Evolutionary conservation across 352 stramenopile genomes (phyloP), one percentile per base, ranked within the genome.

Genomic region (Thalassiosira mediterranea): DNA sequence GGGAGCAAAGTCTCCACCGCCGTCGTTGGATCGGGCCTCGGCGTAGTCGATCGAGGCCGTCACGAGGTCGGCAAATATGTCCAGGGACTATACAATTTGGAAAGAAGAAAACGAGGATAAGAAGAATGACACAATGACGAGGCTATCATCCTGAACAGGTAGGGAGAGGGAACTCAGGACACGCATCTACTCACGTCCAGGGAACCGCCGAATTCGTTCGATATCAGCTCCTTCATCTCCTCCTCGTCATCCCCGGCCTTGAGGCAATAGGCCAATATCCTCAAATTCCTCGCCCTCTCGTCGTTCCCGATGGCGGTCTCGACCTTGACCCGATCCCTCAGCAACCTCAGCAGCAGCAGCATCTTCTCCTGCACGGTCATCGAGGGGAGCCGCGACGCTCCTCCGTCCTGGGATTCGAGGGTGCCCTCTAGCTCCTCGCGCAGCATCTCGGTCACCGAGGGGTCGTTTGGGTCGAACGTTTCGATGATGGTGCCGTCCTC

Each of bases 301-400:
- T 91, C 76, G 64, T 79, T 79, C n/a, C 72, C 72, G 69, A 91
- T 90, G 13, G 84, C 79, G 23, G 83, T 85, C 79, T 93, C 87
- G 28, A 83, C 83, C 61, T 91, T 89, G 10, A 93, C 71, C 57
- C 87, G 59, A 62, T 93, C 85, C 34, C 81, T 48, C 29, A 93
- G 53, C 13, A 91, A 47, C 53, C 76, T 89, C 3, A 93, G 56
- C 1, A 93, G 64, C 25, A 90, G 54, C n/a, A 93, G 67, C 51
- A 93, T 75, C 59, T 89, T 81, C 78, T 93, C 81, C 49, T 84
- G 63, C 0, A 84, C 66, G 15, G 69, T 86, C 49, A 82, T 77
- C 72, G 32, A 21, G 3, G n/a, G 60, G 32, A 11, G 19, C 15
- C 31, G 72, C 29, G 40, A 42, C 31, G 48, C 58, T 48, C n/a